These are phyloP conservation scores for Lagenaria siceraria DNA, from an alignment of 306 rosid species.

Conservation along the genomic window DNA sequence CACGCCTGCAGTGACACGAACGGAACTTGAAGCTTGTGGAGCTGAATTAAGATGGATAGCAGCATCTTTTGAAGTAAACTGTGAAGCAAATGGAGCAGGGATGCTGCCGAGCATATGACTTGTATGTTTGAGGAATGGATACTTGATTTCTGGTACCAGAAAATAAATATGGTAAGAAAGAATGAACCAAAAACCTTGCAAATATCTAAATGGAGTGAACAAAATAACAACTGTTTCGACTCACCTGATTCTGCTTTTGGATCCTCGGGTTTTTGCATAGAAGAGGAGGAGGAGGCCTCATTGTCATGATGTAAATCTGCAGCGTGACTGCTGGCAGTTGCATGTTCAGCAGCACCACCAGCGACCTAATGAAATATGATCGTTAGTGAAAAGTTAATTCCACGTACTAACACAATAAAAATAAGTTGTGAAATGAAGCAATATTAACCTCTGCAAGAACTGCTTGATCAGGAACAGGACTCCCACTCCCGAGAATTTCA, in stretches of 20 bases:
- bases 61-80: conserved; percentile 52
- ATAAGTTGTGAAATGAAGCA: background rate
- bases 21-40: conserved; percentile 52
- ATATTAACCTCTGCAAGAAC: conserved; percentile 10
- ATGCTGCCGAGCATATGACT: conserved; percentile 46
- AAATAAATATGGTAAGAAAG: background rate
- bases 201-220: background rate
- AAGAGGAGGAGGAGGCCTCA: conserved; percentile 38
- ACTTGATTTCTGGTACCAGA: conserved; percentile 31
- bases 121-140: conserved; percentile 39
- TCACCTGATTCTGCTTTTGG: conserved; percentile 37
- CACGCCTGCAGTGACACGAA: conserved; percentile 72
- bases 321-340: conserved; percentile 15
- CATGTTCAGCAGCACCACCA: conserved; percentile 25
- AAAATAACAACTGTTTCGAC: conserved; percentile 3
- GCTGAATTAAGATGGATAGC: conserved; percentile 33
- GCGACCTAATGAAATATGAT: conserved; percentile 19
- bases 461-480: conserved; percentile 18
- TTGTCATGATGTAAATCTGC: conserved; percentile 20
- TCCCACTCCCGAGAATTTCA: conserved; percentile 21
- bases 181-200: background rate
- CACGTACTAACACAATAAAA: background rate
- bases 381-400: background rate
- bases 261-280: conserved; percentile 22
- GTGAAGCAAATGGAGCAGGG: conserved; percentile 68